Conservation (phyloP, 179 eudicot genomes). For the Silene coronaria region DNA sequence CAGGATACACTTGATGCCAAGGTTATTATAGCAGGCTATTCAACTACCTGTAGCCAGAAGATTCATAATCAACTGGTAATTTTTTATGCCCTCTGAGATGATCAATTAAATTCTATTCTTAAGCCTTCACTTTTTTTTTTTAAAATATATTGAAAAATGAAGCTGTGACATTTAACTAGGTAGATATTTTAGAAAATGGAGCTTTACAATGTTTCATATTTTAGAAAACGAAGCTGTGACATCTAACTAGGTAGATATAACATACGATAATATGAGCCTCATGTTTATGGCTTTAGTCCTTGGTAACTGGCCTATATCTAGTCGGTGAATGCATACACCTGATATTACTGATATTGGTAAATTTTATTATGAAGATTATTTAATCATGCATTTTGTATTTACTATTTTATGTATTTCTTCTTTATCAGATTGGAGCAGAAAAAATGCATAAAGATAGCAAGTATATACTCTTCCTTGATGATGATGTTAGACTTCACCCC, state of each 20-base stretch:
- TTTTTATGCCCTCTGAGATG: background rate
- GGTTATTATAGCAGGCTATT: constrained; percentile 77
- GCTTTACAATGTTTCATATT: background rate
- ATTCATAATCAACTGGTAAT: constrained; percentile 95
- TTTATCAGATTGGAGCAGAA: constrained; percentile 83
- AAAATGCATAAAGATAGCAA: constrained; percentile 91
- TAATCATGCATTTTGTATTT: background rate
- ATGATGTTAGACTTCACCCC: constrained; percentile 94
- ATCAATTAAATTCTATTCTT: background rate
- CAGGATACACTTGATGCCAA: constrained; percentile 70
- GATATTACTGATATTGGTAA: background rate
- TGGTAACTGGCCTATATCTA: background rate
- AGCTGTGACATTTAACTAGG: constrained; percentile 3
- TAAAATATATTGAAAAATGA: background rate
- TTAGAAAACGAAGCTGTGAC: background rate
- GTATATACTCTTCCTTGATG: constrained; percentile 89
- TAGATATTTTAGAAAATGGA: no score
- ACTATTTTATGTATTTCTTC: background rate
- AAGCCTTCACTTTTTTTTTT: background rate
- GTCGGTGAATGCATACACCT: background rate
- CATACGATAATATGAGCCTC: background rate
- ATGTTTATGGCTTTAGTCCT: background rate
- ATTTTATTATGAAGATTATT: background rate
- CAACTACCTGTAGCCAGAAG: constrained; percentile 96
- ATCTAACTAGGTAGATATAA: background rate